Conservation (phyloP, 169 alveolate genomes). For the Plasmodium vivax region DNA sequence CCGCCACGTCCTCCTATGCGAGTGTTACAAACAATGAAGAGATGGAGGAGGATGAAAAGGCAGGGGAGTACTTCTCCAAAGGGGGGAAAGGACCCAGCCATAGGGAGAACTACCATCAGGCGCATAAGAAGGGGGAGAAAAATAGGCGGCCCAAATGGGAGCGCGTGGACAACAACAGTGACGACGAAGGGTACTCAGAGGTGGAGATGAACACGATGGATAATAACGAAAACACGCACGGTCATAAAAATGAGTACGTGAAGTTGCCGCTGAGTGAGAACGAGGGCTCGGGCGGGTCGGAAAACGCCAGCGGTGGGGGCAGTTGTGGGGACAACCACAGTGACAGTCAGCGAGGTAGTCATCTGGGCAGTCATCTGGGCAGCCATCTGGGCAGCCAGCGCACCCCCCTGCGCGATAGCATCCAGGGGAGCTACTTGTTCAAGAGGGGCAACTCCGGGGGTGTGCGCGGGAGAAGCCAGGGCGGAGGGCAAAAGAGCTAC, state of each 20-base stretch:
- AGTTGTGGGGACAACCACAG: background rate
- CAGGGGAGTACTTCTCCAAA: background rate
- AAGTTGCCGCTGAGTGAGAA: conserved; percentile 43
- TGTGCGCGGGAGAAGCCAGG: background rate
- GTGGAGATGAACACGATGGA: background rate
- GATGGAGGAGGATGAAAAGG: background rate
- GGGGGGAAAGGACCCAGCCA: background rate
- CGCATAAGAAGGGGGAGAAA: background rate
- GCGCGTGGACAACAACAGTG: conserved; percentile 17
- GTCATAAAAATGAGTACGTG: conserved; percentile 26
- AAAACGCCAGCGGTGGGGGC: background rate
- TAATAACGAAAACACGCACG: background rate
- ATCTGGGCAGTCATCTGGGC: background rate
- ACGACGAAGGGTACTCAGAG: background rate
- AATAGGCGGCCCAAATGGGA: conserved; percentile 17
- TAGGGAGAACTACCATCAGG: background rate
- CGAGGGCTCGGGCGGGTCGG: conserved; percentile 2
- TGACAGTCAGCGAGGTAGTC: background rate
- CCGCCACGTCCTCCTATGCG: background rate
- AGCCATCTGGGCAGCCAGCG: background rate
- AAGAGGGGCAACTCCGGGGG: background rate
- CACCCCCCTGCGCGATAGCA: background rate
- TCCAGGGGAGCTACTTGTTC: background rate
- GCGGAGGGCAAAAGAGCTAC: background rate
- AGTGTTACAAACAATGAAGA: background rate